Percentiles rank a stretch among this genome's conserved stretches.
Evolutionary conservation across 192 early-diverging fungal genomes (phyloP).

Genomic region (Podila horticola): DNA sequence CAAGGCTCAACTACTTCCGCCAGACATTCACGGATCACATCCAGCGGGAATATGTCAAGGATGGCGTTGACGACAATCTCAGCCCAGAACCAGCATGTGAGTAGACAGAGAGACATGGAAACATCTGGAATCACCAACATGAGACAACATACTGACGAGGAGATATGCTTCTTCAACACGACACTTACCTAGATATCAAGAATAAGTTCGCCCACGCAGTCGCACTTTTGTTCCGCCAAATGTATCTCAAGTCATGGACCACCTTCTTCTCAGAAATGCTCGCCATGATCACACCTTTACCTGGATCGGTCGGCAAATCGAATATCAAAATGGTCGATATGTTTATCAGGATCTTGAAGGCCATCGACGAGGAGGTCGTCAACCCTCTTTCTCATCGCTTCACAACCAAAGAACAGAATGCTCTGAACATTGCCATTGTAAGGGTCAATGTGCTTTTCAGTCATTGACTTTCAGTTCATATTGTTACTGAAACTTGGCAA

Average conservation of each 20-base stretch:
- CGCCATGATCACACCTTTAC: constrained; percentile 63
- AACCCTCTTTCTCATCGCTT: constrained; percentile 72
- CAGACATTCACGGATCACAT: constrained; percentile 69
- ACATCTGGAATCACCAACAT: too few relatives aligned
- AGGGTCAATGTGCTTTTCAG: background rate
- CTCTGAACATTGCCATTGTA: constrained; percentile 78
- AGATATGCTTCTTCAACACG: too few relatives aligned
- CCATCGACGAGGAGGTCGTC: constrained; percentile 92
- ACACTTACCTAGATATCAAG: constrained; percentile 56
- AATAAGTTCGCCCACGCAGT: constrained; percentile 90
- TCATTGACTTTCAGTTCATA: too few relatives aligned
- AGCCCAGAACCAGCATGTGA: constrained; percentile 63
- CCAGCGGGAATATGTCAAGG: constrained; percentile 63
- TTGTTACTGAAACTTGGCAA: background rate
- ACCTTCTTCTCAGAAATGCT: constrained; percentile 90
- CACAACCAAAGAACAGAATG: constrained; percentile 67
- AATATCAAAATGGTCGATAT: constrained; percentile 72
- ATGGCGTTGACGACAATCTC: constrained; percentile 42
- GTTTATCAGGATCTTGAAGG: constrained; percentile 79
- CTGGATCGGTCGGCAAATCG: constrained; percentile 55
- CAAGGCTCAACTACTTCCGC: constrained; percentile 60
- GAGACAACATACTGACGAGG: too few relatives aligned
- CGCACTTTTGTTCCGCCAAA: constrained; percentile 80
- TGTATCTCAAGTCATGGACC: constrained; percentile 89
- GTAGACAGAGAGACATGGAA: constrained; percentile 1